phyloP scores from a whole-genome alignment of 352 stramenopile species.

The Globisporangium parvum region DNA sequence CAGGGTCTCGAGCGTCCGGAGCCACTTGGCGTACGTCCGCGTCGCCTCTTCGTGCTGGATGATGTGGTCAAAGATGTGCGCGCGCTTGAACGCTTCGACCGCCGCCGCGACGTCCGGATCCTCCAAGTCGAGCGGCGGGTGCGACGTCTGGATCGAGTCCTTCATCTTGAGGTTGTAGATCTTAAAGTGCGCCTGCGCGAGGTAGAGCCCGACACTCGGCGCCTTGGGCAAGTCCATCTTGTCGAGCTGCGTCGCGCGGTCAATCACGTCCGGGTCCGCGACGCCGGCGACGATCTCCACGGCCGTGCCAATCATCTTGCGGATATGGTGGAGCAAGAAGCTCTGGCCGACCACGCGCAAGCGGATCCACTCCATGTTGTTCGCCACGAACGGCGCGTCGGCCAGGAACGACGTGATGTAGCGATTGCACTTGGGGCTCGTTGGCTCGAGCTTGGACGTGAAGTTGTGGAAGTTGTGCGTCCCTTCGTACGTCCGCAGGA shows the following conservation, averaged over 20 bases:
- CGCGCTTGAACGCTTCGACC: conserved; percentile 76
- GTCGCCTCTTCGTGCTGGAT: conserved; percentile 72
- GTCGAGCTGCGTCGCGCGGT: conserved; percentile 50
- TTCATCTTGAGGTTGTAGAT: conserved; percentile 80
- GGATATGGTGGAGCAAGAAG: conserved; percentile 97
- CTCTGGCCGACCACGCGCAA: conserved; percentile 94
- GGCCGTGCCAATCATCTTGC: conserved; percentile 94
- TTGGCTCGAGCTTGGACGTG: conserved; percentile 87
- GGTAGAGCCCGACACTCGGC: conserved; percentile 79
- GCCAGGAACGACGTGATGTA: conserved; percentile 92
- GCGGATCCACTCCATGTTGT: conserved; percentile 94
- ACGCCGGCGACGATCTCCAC: conserved; percentile 71
- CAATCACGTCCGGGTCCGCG: conserved; percentile 41
- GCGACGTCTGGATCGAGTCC: conserved; percentile 58
- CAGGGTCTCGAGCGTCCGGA: conserved; percentile 59
- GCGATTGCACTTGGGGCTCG: conserved; percentile 73
- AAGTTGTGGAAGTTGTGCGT: conserved; percentile 98
- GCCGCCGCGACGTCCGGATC: conserved; percentile 36
- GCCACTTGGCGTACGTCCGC: conserved; percentile 78
- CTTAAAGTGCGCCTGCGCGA: conserved; percentile 82
- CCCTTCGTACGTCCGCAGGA: conserved; percentile 68
- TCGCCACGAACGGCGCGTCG: conserved; percentile 74
- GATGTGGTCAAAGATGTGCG: conserved; percentile 79
- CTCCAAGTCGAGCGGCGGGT: conserved; percentile 60
- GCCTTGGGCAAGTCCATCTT: conserved; percentile 88